Percentiles rank a stretch among this genome's conserved stretches.
These are phyloP conservation scores for Dendrocalamus latiflorus DNA, from an alignment of 202 grass and related monocot species.

Conservation along the genomic window DNA sequence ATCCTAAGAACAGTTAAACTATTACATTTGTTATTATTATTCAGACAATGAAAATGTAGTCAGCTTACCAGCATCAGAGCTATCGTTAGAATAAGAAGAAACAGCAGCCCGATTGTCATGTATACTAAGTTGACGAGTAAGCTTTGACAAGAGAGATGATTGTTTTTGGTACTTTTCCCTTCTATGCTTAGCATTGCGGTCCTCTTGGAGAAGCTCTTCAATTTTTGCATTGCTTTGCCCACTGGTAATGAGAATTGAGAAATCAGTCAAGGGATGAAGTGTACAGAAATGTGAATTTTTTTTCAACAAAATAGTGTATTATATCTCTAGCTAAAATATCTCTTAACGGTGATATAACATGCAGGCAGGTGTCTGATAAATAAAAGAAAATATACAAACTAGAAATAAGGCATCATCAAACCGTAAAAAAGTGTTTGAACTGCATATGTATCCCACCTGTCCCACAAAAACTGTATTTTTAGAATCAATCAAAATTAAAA, in stretches of 20 bases:
- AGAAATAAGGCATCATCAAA: not conserved
- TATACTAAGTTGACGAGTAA: no score
- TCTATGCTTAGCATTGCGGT: slow-evolving; percentile 78
- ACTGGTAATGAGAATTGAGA: slow-evolving; percentile 42
- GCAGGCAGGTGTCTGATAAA: not conserved
- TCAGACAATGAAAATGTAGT: not conserved
- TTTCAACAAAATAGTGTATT: not conserved
- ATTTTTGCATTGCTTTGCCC: slow-evolving; percentile 81
- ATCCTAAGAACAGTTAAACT: not conserved
- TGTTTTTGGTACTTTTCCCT: no score
- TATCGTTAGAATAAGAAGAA: slow-evolving; percentile 58
- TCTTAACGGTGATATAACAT: not conserved
- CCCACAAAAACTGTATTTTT: not conserved
- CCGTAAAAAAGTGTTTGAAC: not conserved
- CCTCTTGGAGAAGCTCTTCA: slow-evolving; percentile 92
- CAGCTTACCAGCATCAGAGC: slow-evolving; percentile 54
- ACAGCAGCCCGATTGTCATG: slow-evolving; percentile 67
- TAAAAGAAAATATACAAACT: not conserved
- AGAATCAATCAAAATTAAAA: not conserved
- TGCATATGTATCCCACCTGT: not conserved
- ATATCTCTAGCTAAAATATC: not conserved
- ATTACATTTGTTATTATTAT: not conserved
- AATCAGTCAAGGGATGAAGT: slow-evolving; percentile 18
- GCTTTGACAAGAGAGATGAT: no score
- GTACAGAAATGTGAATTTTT: not conserved